Percentiles rank a stretch among this genome's conserved stretches.
phyloP scores from a whole-genome alignment of 805 yeast species.

The Wickerhamiella australiensis region DNA sequence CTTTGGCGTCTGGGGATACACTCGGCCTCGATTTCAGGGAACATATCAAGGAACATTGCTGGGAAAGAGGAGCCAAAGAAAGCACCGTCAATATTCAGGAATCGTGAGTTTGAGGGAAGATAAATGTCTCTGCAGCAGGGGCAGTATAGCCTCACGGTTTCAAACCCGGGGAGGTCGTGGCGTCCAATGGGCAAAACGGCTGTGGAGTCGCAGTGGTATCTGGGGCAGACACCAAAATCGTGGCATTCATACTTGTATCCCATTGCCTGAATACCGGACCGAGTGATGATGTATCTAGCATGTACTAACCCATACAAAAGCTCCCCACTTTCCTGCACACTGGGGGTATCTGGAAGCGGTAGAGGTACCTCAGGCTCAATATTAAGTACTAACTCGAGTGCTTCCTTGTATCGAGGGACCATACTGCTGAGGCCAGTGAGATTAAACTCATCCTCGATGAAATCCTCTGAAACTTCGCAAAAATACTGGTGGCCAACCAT shows the following conservation, averaged over 20 bases:
- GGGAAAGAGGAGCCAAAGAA: conserved; percentile 95
- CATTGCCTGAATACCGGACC: conserved; percentile 71
- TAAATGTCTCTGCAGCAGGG: conserved; percentile 91
- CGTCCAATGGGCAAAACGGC: conserved; percentile 85
- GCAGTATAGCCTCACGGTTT: conserved; percentile 84
- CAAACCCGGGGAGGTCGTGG: conserved; percentile 80
- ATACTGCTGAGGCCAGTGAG: conserved; percentile 75
- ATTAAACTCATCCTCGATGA: conserved; percentile 93
- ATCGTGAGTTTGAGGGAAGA: conserved; percentile 75
- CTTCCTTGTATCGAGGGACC: conserved; percentile 85
- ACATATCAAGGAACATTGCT: conserved; percentile 79
- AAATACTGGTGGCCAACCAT: conserved; percentile 79
- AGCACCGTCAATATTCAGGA: conserved; percentile 86
- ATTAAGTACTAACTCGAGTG: conserved; percentile 81
- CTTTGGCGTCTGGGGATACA: conserved; percentile 47
- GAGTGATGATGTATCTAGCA: conserved; percentile 78
- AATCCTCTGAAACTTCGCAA: conserved; percentile 83
- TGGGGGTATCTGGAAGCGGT: conserved; percentile 54
- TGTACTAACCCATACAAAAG: conserved; percentile 87
- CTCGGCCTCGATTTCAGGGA: conserved; percentile 77
- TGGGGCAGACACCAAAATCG: conserved; percentile 85
- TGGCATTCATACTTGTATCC: conserved; percentile 86
- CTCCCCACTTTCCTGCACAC: conserved; percentile 84
- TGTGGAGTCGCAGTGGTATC: conserved; percentile 81
- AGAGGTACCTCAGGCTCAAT: conserved; percentile 49